phyloP scores from a whole-genome alignment of 2,329 filamentous ascomycete genomes.

The Huntiella omanensis region DNA sequence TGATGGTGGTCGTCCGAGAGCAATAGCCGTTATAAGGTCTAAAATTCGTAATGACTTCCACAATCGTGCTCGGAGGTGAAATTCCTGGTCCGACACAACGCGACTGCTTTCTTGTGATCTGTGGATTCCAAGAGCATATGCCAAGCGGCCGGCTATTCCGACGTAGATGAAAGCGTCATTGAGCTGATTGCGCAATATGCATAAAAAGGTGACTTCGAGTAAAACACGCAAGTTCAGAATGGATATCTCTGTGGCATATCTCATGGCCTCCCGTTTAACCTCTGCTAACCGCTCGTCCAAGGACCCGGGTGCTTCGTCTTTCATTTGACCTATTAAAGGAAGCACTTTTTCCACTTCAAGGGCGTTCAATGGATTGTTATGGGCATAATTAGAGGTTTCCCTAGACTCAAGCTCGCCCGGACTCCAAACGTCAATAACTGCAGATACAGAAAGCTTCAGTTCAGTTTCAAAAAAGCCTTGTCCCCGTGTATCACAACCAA shows the following conservation, averaged over 20 bases:
- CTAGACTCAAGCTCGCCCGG: no score
- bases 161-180: conserved; percentile 36
- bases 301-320: no score
- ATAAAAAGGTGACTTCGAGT: not conserved
- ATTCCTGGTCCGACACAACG: conserved; percentile 25
- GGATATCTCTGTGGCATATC: not conserved
- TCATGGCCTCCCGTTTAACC: no score
- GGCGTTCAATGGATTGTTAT: no score
- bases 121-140: conserved; percentile 34
- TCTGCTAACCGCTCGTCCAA: no score
- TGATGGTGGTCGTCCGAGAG: conserved; percentile 34
- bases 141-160: conserved; percentile 31
- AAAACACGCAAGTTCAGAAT: not conserved
- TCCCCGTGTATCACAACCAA: no score
- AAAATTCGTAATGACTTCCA: conserved; percentile 35
- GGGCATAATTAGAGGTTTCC: no score
- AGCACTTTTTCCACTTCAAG: no score
- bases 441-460: no score
- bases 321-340: no score
- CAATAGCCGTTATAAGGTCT: conserved; percentile 32
- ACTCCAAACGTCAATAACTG: no score
- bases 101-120: conserved; percentile 34
- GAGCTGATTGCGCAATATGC: conserved; percentile 14
- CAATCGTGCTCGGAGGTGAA: conserved; percentile 26
- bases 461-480: no score